Evolutionary conservation across 2,329 filamentous ascomycete genomes (phyloP), one percentile per base, ranked within the genome.

Genomic region (Verticillium albo-atrum): DNA sequence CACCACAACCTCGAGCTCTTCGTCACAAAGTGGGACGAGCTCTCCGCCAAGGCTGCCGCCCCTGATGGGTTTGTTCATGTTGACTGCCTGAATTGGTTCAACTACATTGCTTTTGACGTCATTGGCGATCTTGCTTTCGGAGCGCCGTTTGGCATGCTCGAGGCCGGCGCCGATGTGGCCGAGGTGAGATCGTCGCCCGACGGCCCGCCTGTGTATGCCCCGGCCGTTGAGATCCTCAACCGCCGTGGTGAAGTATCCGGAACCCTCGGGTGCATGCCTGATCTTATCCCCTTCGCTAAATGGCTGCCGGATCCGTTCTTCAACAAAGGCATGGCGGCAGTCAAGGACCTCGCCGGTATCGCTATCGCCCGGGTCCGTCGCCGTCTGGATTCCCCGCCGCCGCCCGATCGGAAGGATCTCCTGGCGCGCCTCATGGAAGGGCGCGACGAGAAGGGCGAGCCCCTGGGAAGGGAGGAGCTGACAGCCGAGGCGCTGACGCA

Each of bases 401-500:
- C 84, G 5, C 81, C 84, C 25, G 82, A 85, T 35, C 89, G 92
- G 62, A 88, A 89, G 55, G 92, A 97, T 68, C 82, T 97, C 1
- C 86, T 97, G 4, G 87, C 90, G 1, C 84, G 91, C 2, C 79
- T 97, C 10, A 94, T 96, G 86, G 89, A 96, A 74, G 92, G 91
- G 54, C 88, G 89, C 59, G 91, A 97, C 71, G 89, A 91, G 62
- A 89, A 85, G 26, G 92, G 92, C 59, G 79, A 90, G 61, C 88
- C 86, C 12, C 82, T 97, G 0, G 88, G 90, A 4, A 83, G 90
- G 27, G 83, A 89, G 66, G 92, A 97, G 71, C 80, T 97, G 57
- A 96, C 91, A 0, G 92, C 92, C 35, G 93, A 97, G 76, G 92
- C 92, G 0, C 78, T 96, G 27, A 97, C 92, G 0, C 92, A 97